phyloP scores from a whole-genome alignment of 2,329 filamentous ascomycete species.

The Colletotrichum sublineola region DNA sequence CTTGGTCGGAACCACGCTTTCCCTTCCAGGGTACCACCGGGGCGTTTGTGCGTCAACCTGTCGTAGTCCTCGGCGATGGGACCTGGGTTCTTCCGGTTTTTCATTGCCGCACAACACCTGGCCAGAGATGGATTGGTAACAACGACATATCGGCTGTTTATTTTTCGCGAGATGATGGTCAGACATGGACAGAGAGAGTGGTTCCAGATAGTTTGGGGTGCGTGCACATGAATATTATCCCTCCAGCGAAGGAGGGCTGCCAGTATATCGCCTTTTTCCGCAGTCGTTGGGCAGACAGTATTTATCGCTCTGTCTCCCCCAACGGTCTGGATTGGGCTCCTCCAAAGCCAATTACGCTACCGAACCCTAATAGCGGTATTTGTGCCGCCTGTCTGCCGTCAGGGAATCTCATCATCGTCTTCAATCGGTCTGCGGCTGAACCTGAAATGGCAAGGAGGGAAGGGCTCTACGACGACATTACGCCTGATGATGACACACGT shows the following conservation, averaged over 20 bases:
- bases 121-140: conserved; percentile 59
- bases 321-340: conserved; percentile 56
- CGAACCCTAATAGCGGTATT: conserved; percentile 59
- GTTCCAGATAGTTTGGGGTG: conserved; percentile 54
- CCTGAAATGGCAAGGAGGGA: conserved; percentile 52
- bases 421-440: conserved; percentile 55
- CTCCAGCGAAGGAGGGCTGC: conserved; percentile 44
- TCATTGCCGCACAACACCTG: conserved; percentile 56
- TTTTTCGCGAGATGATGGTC: conserved; percentile 53
- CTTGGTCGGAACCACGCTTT: conserved; percentile 52
- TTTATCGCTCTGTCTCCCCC: conserved; percentile 56
- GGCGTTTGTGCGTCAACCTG: conserved; percentile 57
- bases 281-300: conserved; percentile 59
- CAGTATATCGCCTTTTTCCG: conserved; percentile 56
- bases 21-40: conserved; percentile 53
- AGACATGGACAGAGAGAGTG: conserved; percentile 55
- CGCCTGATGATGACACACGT: conserved; percentile 54
- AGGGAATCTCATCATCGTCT: conserved; percentile 54
- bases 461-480: conserved; percentile 61
- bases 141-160: conserved; percentile 58
- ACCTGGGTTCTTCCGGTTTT: conserved; percentile 59
- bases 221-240: conserved; percentile 60
- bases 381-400: conserved; percentile 54
- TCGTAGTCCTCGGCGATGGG: conserved; percentile 52
- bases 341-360: conserved; percentile 52